Percentiles rank a stretch among this genome's conserved stretches.
phyloP scores from a whole-genome alignment of 2,329 filamentous ascomycete species.

The Bipolaris gigantea region DNA sequence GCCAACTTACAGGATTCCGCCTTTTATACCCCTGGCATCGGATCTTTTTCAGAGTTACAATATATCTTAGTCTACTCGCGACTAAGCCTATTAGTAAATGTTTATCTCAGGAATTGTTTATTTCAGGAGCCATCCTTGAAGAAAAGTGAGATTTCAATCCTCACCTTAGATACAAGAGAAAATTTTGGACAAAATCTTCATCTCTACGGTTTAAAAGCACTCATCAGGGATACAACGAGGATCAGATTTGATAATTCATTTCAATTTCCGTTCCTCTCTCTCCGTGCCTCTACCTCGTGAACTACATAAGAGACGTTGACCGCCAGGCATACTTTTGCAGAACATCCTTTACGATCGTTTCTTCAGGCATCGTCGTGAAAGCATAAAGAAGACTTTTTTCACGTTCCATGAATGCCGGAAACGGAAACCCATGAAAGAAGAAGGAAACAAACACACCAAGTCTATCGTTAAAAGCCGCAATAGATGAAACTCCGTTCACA shows the following conservation, averaged over 20 bases:
- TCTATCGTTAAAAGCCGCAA: slow-evolving; percentile 43
- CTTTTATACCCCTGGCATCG: too few relatives aligned
- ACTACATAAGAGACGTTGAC: slow-evolving; percentile 26
- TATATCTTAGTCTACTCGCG: too few relatives aligned
- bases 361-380: slow-evolving; percentile 36
- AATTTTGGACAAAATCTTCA: too few relatives aligned
- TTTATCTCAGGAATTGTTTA: too few relatives aligned
- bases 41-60: too few relatives aligned
- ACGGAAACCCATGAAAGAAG: slow-evolving; percentile 30
- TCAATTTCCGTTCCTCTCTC: slow-evolving; percentile 26
- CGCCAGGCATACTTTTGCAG: slow-evolving; percentile 27
- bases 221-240: not conserved
- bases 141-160: too few relatives aligned
- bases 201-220: too few relatives aligned
- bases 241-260: slow-evolving; percentile 10
- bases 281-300: slow-evolving; percentile 18
- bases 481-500: slow-evolving; percentile 34
- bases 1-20: too few relatives aligned
- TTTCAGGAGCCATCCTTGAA: too few relatives aligned
- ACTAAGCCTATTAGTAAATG: too few relatives aligned
- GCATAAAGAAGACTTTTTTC: slow-evolving; percentile 34
- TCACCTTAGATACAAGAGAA: too few relatives aligned
- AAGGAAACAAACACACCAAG: slow-evolving; percentile 39
- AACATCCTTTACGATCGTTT: slow-evolving; percentile 31
- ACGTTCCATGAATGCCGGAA: slow-evolving; percentile 28